Percentiles rank a stretch among this genome's conserved stretches.
Evolutionary conservation across 202 grass and related monocot genomes (phyloP).

Genomic region (Elaeis oleifera): DNA sequence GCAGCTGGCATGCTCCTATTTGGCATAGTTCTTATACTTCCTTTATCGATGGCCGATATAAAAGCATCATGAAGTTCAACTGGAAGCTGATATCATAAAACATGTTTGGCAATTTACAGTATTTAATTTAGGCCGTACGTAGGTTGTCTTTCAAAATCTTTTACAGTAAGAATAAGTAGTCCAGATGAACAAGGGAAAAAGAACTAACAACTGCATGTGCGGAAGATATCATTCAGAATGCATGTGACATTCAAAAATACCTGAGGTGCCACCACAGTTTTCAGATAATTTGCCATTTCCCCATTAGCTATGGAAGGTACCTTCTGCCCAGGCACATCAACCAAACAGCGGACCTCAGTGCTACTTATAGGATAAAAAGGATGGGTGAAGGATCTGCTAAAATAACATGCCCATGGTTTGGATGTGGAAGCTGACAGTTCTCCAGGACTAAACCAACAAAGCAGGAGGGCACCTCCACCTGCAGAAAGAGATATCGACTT

Average conservation of each 20-base stretch:
- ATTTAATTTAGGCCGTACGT: no score
- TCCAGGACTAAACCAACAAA: slow-evolving; percentile 94
- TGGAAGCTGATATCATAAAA: slow-evolving; percentile 46
- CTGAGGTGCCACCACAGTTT: slow-evolving; percentile 91
- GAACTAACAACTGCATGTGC: background rate
- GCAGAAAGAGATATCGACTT: slow-evolving; percentile 17
- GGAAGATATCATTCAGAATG: background rate
- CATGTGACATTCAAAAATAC: slow-evolving; percentile 29
- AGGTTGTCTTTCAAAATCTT: background rate
- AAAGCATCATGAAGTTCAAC: slow-evolving; percentile 75
- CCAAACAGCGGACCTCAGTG: slow-evolving; percentile 86
- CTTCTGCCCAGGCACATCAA: slow-evolving; percentile 95
- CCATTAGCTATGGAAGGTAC: slow-evolving; percentile 87
- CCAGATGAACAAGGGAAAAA: slow-evolving; percentile 1
- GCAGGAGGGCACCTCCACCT: slow-evolving; percentile 96
- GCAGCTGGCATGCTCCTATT: slow-evolving; percentile 93
- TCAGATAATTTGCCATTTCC: slow-evolving; percentile 94
- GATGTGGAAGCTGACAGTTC: slow-evolving; percentile 78
- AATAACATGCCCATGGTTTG: slow-evolving; percentile 92
- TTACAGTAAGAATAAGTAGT: background rate
- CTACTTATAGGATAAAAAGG: slow-evolving; percentile 98
- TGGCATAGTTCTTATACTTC: slow-evolving; percentile 92
- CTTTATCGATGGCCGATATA: slow-evolving; percentile 74
- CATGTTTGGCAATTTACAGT: no score
- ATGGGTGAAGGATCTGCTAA: slow-evolving; percentile 97